Conservation (phyloP, 352 stramenopile genomes). For the Globisporangium splendens region DNA sequence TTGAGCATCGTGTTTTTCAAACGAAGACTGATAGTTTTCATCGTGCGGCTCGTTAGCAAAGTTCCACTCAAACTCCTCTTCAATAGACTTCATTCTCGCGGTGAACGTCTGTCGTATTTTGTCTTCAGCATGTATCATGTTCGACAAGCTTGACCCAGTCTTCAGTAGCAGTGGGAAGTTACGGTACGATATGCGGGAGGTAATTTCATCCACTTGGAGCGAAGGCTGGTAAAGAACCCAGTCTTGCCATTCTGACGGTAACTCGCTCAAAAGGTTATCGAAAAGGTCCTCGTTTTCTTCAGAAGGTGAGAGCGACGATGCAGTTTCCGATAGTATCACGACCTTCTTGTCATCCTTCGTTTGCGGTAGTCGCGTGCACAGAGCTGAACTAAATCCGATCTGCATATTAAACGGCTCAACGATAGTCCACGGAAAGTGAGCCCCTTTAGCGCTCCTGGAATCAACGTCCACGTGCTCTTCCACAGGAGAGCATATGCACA, state of each 20-base stretch:
- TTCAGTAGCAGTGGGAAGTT: slow-evolving; percentile 69
- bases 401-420: slow-evolving; percentile 49
- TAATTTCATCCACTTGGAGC: slow-evolving; percentile 45
- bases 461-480: slow-evolving; percentile 11
- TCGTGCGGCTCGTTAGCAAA: slow-evolving; percentile 26
- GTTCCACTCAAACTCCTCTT: slow-evolving; percentile 45
- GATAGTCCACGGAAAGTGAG: slow-evolving; percentile 34
- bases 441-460: slow-evolving; percentile 1
- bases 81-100: slow-evolving; percentile 27
- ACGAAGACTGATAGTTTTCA: slow-evolving; percentile 35
- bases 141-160: slow-evolving; percentile 33
- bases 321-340: not conserved
- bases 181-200: slow-evolving; percentile 63
- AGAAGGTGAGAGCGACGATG: not conserved
- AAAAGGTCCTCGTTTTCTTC: not conserved
- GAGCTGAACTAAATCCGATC: slow-evolving; percentile 11
- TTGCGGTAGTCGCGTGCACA: not conserved
- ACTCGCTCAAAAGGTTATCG: not conserved
- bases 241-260: slow-evolving; percentile 29
- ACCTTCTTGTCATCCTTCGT: not conserved
- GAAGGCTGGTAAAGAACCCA: slow-evolving; percentile 44
- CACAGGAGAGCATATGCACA: slow-evolving; percentile 29
- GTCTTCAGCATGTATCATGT: slow-evolving; percentile 35
- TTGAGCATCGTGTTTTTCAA: slow-evolving; percentile 17
- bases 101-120: slow-evolving; percentile 38